Base-by-base conservation (phyloP, 2,329 filamentous ascomycete genomes). In the Fusarium irregulare region DNA sequence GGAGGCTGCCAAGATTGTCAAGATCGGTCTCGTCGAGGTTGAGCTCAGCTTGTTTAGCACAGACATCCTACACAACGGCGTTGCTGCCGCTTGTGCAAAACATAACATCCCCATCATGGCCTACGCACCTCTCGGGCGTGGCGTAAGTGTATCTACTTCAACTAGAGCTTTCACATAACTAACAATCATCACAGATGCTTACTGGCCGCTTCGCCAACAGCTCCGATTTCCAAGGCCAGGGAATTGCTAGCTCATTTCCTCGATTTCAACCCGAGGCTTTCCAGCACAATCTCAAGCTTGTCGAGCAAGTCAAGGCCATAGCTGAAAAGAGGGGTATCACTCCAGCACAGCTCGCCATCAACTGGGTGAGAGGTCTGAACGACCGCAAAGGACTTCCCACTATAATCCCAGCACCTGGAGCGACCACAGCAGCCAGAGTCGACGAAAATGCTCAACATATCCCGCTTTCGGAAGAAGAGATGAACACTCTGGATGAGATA, bases 41-140 rank as follows among this genome's bases (percentile, higher is more conserved):
- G 87, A 89, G 77, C 77, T 88, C 54, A 86, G 83, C 64, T 78
- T 88, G 62, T 86, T 83, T 73, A 73, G 78, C 12, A 82, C 82
- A 0, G 84, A 87, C 18, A 80, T 83, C 25, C 78, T 87, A 27
- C 77, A 76, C 23, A 87, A 88, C 68, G 86, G 86, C 4, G 78
- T 89, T 37, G 83, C 84, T 5, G 82, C 81, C 4, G 84, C 87
- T 0, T 91, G 88, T 73, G 84, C 82, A 1, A 85, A 94, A 76
- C 79, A 91, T 47, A 81, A 84, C 48, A 93, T 95, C 64, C 89
- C 91, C 0, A 81, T 94, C 49, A 80, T 93, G 37, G 91, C 90
- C 1, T 94, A 93, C 79, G 91, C 90, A 46, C 92, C 92, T 2
- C 82, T 94, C 0, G 89, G 91, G 7, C 82, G 87, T 27, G 85